Conservation (phyloP, 2,329 filamentous ascomycete genomes). For the Hypoxylon sp. region DNA sequence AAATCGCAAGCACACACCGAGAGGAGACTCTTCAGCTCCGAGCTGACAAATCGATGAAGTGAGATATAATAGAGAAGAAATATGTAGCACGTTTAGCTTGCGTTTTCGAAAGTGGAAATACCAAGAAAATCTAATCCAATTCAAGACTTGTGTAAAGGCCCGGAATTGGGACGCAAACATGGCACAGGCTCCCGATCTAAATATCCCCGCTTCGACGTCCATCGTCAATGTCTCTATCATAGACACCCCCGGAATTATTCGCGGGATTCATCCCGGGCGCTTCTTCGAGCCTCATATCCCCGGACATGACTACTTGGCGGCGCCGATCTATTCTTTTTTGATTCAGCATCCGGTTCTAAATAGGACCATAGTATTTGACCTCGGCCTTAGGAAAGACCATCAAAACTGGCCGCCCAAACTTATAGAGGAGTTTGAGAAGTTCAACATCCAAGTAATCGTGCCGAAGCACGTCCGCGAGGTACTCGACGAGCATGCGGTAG, state of each 20-base stretch:
- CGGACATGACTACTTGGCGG: constrained; percentile 52
- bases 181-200: constrained; percentile 50
- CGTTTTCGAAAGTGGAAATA: not conserved
- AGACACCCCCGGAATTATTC: constrained; percentile 50
- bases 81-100: not conserved
- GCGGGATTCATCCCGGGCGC: constrained; percentile 38
- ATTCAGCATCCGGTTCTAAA: constrained; percentile 48
- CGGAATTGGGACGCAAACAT: constrained; percentile 13
- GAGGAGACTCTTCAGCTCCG: not conserved
- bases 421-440: not conserved
- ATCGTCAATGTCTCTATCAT: constrained; percentile 56
- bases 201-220: constrained; percentile 53
- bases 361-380: constrained; percentile 48
- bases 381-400: constrained; percentile 45
- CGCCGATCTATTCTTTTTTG: constrained; percentile 45
- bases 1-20: no score
- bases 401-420: constrained; percentile 35
- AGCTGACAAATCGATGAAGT: constrained; percentile 16
- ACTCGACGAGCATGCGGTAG: constrained; percentile 46
- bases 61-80: not conserved
- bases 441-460: constrained; percentile 23
- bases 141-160: not conserved
- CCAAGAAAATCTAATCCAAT: not conserved
- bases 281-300: constrained; percentile 52
- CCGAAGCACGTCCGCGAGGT: constrained; percentile 45